phyloP scores from a whole-genome alignment of 495 filamentous ascomycete genomes.

The Neurospora sp. region DNA sequence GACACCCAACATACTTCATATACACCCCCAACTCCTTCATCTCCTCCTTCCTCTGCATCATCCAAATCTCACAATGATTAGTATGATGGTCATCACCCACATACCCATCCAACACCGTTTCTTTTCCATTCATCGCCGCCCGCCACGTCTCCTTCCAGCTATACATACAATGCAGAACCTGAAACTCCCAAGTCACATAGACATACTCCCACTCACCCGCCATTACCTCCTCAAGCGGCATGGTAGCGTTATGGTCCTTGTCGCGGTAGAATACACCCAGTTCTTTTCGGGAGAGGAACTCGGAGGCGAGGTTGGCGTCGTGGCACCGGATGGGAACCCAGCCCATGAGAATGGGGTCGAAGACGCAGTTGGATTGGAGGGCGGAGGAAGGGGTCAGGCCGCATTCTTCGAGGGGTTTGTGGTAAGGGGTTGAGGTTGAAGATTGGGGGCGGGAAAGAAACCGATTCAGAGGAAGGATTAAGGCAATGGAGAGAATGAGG shows the following conservation, averaged over 20 bases:
- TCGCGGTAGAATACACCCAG: not conserved
- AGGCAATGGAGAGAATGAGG: too few relatives aligned
- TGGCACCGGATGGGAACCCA: conserved; percentile 1
- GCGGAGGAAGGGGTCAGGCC: not conserved
- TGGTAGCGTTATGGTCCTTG: not conserved
- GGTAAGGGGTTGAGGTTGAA: too few relatives aligned
- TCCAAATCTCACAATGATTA: conserved; percentile 2
- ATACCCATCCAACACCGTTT: not conserved
- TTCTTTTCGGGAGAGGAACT: not conserved
- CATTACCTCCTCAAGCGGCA: not conserved
- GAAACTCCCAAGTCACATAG: not conserved
- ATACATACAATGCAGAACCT: not conserved
- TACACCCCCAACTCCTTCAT: too few relatives aligned
- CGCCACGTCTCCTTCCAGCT: not conserved
- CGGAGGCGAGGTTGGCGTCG: not conserved
- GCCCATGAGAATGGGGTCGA: conserved; percentile 1
- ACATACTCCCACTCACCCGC: conserved; percentile 1
- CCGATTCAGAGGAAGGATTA: too few relatives aligned
- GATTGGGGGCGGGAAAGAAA: not conserved
- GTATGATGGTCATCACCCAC: not conserved
- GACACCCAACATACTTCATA: not conserved
- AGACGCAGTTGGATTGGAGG: not conserved
- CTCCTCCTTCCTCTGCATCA: not conserved
- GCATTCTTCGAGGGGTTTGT: not conserved
- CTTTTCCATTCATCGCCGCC: not conserved